These are phyloP conservation scores for Citrus inodora DNA, from an alignment of 345 rosid genomes.

Conservation along the genomic window DNA sequence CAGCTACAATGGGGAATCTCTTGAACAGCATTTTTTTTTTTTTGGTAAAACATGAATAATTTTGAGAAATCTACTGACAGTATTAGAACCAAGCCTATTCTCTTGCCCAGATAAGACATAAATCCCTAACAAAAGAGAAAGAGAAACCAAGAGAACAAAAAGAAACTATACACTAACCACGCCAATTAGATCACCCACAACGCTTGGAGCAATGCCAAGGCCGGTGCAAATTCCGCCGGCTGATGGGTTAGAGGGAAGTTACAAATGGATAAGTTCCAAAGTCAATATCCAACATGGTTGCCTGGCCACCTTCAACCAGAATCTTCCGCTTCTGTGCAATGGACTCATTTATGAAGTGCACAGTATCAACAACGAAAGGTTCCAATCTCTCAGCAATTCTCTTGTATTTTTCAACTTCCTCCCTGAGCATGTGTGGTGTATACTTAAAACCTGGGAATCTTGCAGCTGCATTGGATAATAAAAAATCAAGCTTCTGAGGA, in stretches of 20 bases:
- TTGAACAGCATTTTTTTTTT: not conserved
- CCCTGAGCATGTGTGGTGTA: slow-evolving; percentile 70
- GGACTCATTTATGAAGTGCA: slow-evolving; percentile 75
- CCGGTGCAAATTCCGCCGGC: slow-evolving; percentile 99
- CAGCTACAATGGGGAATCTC: not conserved
- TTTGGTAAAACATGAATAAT: too few relatives aligned
- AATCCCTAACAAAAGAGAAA: not conserved
- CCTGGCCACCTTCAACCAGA: slow-evolving; percentile 98
- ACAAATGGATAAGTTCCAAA: slow-evolving; percentile 98
- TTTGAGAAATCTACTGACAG: too few relatives aligned
- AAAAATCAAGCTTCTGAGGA: slow-evolving; percentile 77
- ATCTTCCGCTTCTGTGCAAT: slow-evolving; percentile 72
- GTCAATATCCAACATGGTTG: slow-evolving; percentile 94
- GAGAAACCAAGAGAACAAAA: slow-evolving; percentile 5
- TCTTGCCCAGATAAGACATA: not conserved
- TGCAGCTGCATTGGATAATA: slow-evolving; percentile 70
- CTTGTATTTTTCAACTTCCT: slow-evolving; percentile 89
- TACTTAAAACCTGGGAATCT: slow-evolving; percentile 72
- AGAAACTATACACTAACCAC: slow-evolving; percentile 53
- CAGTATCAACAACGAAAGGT: slow-evolving; percentile 83
- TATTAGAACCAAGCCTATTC: not conserved
- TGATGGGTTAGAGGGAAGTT: slow-evolving; percentile 90
- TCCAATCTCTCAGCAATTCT: slow-evolving; percentile 90
- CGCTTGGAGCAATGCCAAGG: slow-evolving; percentile 94
- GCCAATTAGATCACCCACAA: slow-evolving; percentile 86